Percentiles rank a stretch among this genome's conserved stretches.
phyloP scores from a whole-genome alignment of 2,329 filamentous ascomycete species.

The Cercospora sp. region DNA sequence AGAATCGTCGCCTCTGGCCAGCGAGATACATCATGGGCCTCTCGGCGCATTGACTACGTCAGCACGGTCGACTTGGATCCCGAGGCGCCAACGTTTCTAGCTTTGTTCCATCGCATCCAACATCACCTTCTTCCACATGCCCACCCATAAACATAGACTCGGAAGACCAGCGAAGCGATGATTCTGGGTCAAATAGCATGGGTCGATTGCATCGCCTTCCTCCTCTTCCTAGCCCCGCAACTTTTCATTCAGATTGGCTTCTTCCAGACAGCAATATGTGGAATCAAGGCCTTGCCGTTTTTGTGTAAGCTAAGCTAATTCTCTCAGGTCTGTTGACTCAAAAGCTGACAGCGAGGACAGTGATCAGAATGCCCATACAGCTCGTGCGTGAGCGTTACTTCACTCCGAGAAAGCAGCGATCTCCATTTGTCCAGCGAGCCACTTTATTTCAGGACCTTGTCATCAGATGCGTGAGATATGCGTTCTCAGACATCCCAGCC shows the following conservation, averaged over 20 bases:
- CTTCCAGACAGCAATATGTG: slow-evolving; percentile 58
- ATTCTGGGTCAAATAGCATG: slow-evolving; percentile 73
- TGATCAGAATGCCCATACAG: slow-evolving; percentile 58
- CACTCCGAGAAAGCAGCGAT: slow-evolving; percentile 46
- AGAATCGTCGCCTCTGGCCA: not conserved
- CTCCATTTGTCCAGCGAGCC: slow-evolving; percentile 67
- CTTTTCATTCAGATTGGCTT: slow-evolving; percentile 68
- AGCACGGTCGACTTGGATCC: not conserved
- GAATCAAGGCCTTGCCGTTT: slow-evolving; percentile 66
- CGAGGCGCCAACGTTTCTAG: slow-evolving; percentile 2
- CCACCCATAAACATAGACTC: not conserved
- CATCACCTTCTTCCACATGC: slow-evolving; percentile 7
- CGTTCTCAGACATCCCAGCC: slow-evolving; percentile 70
- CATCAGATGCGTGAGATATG: slow-evolving; percentile 74
- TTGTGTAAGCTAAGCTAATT: slow-evolving; percentile 53
- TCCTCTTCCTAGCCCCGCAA: slow-evolving; percentile 69
- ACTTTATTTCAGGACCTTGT: slow-evolving; percentile 75
- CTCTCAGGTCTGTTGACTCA: too few species aligned
- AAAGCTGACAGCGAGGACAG: slow-evolving; percentile 41
- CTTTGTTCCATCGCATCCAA: slow-evolving; percentile 7
- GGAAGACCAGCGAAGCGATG: slow-evolving; percentile 50
- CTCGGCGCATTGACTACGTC: slow-evolving; percentile 8
- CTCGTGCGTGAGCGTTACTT: slow-evolving; percentile 62
- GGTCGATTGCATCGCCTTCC: slow-evolving; percentile 72
- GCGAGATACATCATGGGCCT: not conserved